These are phyloP conservation scores for Sextonia rubra DNA, from an alignment of 164 flowering plant species.

Conservation along the genomic window DNA sequence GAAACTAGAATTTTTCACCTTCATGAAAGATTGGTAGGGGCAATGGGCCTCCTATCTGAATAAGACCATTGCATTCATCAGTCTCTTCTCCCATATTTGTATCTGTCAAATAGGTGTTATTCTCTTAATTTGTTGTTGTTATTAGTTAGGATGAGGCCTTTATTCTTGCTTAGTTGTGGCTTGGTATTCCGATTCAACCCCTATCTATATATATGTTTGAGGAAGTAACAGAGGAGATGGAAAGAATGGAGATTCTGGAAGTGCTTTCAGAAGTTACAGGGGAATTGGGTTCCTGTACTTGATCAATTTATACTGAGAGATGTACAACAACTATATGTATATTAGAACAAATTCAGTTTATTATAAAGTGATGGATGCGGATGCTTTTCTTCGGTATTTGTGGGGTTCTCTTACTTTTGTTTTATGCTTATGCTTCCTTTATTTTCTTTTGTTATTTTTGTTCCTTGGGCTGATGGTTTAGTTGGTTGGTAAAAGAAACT, in stretches of 20 bases:
- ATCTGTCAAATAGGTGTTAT: conserved; percentile 7
- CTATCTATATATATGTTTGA: conserved; percentile 14
- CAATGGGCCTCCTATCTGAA: neutral
- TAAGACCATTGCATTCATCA: neutral
- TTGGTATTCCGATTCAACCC: conserved; percentile 30
- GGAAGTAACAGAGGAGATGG: neutral
- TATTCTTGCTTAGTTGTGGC: conserved; percentile 29
- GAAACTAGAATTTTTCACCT: neutral
- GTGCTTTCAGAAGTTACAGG: conserved; percentile 7
- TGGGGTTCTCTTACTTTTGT: neutral
- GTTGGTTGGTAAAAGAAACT: conserved; percentile 9
- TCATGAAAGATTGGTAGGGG: neutral
- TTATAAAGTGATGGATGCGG: conserved; percentile 9
- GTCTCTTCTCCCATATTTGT: neutral
- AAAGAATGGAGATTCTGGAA: neutral
- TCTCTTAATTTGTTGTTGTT: conserved; percentile 8
- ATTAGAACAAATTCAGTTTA: conserved; percentile 25
- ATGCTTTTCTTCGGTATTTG: neutral
- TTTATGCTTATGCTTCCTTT: conserved; percentile 2
- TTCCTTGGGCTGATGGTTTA: neutral
- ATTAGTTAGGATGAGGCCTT: conserved; percentile 10
- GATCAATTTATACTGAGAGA: conserved; percentile 24
- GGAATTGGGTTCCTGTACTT: conserved; percentile 16
- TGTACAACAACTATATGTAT: conserved; percentile 32
- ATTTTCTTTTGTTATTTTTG: neutral